A percentile compares a stretch with the other conserved stretches of the same genome.
These are phyloP conservation scores for Vigna unguiculata DNA, from an alignment of 306 rosid genomes.

Conservation along the genomic window DNA sequence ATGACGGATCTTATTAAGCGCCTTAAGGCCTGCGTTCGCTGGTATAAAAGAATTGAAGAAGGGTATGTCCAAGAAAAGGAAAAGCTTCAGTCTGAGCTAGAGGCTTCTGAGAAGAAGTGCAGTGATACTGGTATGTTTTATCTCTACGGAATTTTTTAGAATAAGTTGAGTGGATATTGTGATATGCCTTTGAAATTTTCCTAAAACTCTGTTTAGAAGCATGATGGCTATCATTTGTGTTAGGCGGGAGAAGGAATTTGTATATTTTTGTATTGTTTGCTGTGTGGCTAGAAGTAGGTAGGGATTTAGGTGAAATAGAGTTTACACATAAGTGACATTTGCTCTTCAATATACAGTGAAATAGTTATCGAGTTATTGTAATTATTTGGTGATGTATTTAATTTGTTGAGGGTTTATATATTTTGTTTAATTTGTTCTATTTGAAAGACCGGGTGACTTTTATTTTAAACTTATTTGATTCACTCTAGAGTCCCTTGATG, in stretches of 20 bases:
- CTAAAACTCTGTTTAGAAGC: neutral
- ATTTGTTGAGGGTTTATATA: neutral
- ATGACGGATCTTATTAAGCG: conserved; percentile 60
- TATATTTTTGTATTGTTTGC: neutral
- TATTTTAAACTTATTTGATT: neutral
- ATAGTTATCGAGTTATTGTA: neutral
- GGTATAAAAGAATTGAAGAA: conserved; percentile 68
- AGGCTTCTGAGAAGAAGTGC: conserved; percentile 72
- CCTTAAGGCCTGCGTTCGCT: conserved; percentile 71
- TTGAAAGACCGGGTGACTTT: neutral
- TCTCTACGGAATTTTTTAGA: neutral
- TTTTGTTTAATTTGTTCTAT: neutral
- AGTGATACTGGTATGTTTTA: conserved; percentile 57
- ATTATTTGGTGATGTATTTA: neutral
- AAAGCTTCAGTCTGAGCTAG: conserved; percentile 61
- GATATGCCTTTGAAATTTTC: neutral
- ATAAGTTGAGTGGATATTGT: conserved; percentile 6
- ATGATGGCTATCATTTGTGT: neutral
- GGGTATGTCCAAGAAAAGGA: conserved; percentile 60
- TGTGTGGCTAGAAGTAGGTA: neutral
- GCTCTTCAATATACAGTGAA: neutral
- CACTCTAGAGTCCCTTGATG: neutral
- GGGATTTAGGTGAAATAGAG: neutral
- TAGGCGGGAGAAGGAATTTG: neutral
- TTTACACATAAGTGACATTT: neutral